phyloP scores from a whole-genome alignment of 441 rosid genomes.

The Pelargonium cotyledonis region DNA sequence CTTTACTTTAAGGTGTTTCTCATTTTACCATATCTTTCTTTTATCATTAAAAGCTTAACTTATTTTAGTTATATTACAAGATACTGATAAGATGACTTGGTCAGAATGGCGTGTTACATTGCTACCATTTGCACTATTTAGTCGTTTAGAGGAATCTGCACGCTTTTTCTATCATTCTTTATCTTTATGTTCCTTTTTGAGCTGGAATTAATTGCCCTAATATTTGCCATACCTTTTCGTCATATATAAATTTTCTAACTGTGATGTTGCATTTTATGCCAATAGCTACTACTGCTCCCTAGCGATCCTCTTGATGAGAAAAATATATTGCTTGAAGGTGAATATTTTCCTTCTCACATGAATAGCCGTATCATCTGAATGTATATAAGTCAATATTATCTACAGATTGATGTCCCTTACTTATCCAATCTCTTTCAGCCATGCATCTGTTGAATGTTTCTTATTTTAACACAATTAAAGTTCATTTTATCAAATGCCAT shows the following conservation, averaged over 20 bases:
- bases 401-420: background rate
- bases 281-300: constrained; percentile 74
- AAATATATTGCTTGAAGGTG: constrained; percentile 97
- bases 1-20: background rate
- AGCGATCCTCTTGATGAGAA: constrained; percentile 88
- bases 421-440: background rate
- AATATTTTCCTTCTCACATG: constrained; percentile 8
- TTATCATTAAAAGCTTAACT: background rate
- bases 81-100: background rate
- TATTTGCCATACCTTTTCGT: constrained; percentile 1
- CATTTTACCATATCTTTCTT: background rate
- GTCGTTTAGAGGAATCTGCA: background rate
- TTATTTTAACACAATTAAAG: background rate
- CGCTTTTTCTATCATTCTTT: constrained; percentile 1
- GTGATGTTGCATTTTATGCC: constrained; percentile 16
- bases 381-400: background rate
- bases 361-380: constrained; percentile 4
- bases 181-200: constrained; percentile 5
- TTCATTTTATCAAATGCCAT: background rate
- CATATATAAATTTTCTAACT: background rate
- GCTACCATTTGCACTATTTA: background rate
- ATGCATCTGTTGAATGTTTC: constrained; percentile 6
- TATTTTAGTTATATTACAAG: background rate
- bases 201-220: constrained; percentile 1
- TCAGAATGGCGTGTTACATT: background rate